These are phyloP conservation scores for Carex kokanica DNA, from an alignment of 176 grass and related monocot genomes.

Conservation along the genomic window DNA sequence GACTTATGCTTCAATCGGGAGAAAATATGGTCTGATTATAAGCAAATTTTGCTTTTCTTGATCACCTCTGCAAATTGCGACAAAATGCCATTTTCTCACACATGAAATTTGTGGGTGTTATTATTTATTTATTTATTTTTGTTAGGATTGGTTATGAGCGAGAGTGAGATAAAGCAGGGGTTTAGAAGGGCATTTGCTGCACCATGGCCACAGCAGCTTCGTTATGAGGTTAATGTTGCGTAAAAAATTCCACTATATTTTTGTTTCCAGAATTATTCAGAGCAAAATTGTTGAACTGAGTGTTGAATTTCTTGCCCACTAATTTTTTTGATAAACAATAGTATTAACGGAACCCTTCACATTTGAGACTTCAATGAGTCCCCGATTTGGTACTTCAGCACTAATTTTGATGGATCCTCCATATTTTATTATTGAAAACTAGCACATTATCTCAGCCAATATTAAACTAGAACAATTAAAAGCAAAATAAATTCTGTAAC, in stretches of 20 bases:
- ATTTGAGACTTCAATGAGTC: too few relatives aligned
- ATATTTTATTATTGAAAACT: too few relatives aligned
- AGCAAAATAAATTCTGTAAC: too few relatives aligned
- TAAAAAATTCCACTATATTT: neutral
- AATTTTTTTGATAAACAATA: too few relatives aligned
- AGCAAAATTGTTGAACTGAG: neutral
- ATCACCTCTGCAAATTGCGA: neutral
- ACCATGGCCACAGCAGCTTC: slow-evolving; percentile 82
- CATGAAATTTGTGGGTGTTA: neutral
- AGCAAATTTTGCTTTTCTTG: neutral
- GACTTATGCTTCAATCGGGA: slow-evolving; percentile 67
- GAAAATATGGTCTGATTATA: slow-evolving; percentile 52
- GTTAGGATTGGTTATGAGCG: slow-evolving; percentile 41
- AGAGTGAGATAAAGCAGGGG: slow-evolving; percentile 62
- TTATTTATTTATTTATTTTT: neutral
- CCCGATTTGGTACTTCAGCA: too few relatives aligned
- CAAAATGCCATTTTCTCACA: neutral
- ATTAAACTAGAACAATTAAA: too few relatives aligned
- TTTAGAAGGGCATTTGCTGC: slow-evolving; percentile 73
- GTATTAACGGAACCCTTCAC: too few relatives aligned
- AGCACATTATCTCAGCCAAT: too few relatives aligned
- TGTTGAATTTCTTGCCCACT: neutral
- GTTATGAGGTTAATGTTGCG: slow-evolving; percentile 50
- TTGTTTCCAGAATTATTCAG: neutral
- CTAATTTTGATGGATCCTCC: too few relatives aligned